A percentile compares a stretch with the other conserved stretches of the same genome.
Evolutionary conservation across 495 filamentous ascomycete genomes (phyloP).

Genomic region (Hypoxylon fuscum): DNA sequence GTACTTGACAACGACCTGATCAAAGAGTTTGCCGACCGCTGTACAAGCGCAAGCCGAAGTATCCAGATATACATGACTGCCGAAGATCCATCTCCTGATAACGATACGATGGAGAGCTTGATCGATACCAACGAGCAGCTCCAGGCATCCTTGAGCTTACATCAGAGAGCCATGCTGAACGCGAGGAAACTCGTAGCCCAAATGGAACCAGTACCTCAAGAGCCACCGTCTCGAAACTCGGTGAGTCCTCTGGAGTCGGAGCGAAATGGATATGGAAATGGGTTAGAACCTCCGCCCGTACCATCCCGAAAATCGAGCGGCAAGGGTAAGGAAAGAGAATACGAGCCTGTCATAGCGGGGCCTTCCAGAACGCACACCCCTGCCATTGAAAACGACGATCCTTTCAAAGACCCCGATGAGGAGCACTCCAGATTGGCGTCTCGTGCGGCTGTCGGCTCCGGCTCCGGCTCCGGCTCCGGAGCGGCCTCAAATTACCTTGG

Average conservation of each 20-base stretch:
- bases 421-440: constrained; percentile 36
- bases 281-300: constrained; percentile 25
- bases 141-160: constrained; percentile 75
- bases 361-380: constrained; percentile 49
- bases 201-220: constrained; percentile 19
- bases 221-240: constrained; percentile 8
- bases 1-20: constrained; percentile 84
- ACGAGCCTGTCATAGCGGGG: constrained; percentile 44
- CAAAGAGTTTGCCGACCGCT: constrained; percentile 91
- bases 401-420: constrained; percentile 55
- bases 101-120: constrained; percentile 88
- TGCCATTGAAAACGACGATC: constrained; percentile 51
- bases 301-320: constrained; percentile 46
- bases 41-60: constrained; percentile 76
- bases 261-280: constrained; percentile 27
- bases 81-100: constrained; percentile 82
- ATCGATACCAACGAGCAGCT: constrained; percentile 96
- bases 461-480: constrained; percentile 24
- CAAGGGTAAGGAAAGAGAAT: constrained; percentile 55
- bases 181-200: constrained; percentile 63
- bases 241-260: constrained; percentile 39
- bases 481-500: constrained; percentile 31
- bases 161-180: constrained; percentile 81
- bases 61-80: constrained; percentile 86
- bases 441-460: constrained; percentile 30